Percentiles rank a stretch among this genome's conserved stretches.
Evolutionary conservation across 768 basidiomycete species (phyloP).

Genomic region (Boletus tomentosulus): DNA sequence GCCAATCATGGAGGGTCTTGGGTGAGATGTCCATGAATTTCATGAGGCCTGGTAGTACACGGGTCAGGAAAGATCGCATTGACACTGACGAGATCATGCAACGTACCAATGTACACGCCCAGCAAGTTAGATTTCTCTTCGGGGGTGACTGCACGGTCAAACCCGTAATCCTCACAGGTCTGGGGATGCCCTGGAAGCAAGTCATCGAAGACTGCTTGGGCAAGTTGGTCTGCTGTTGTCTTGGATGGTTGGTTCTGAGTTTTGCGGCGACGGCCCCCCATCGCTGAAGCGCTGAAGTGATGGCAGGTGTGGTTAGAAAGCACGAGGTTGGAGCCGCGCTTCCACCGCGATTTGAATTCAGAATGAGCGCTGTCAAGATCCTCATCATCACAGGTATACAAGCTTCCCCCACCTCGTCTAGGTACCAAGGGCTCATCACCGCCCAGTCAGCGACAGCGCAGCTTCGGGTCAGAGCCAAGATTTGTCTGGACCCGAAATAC

Average conservation of each 20-base stretch:
- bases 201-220: conserved; percentile 21
- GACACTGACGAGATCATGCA: not conserved
- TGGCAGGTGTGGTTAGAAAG: not conserved
- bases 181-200: conserved; percentile 29
- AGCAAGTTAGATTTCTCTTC: conserved; percentile 21
- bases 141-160: conserved; percentile 18
- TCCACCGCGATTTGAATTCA: not conserved
- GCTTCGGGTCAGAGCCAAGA: conserved; percentile 47
- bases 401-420: no score
- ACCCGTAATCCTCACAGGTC: conserved; percentile 36
- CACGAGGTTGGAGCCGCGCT: not conserved
- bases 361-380: conserved; percentile 23
- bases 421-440: not conserved
- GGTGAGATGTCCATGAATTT: conserved; percentile 16
- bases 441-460: conserved; percentile 66
- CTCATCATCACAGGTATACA: conserved; percentile 27
- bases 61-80: not conserved
- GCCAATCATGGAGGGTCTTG: conserved; percentile 32
- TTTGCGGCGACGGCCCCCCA: not conserved
- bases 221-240: conserved; percentile 21
- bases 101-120: conserved; percentile 28
- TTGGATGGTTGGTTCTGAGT: not conserved
- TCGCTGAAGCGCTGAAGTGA: not conserved
- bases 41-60: conserved; percentile 21
- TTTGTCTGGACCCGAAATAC: conserved; percentile 63